Percentiles rank a stretch among this genome's conserved stretches.
Evolutionary conservation across 768 basidiomycete genomes (phyloP).

Genomic region (Xerocomus brunneocitrinus): DNA sequence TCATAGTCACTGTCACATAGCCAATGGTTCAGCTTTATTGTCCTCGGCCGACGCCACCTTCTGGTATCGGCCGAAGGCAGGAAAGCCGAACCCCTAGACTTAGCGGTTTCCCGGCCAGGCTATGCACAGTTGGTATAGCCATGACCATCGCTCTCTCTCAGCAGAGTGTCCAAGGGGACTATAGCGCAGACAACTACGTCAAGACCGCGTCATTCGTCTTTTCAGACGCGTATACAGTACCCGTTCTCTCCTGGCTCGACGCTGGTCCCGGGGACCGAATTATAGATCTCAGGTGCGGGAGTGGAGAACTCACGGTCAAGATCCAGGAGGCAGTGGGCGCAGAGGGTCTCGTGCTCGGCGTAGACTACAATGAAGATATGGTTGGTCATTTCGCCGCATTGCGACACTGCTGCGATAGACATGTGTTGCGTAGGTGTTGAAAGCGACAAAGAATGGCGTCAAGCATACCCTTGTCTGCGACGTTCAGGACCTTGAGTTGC

Average conservation of each 20-base stretch:
- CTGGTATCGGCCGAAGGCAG: constrained; percentile 19
- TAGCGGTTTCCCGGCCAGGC: not conserved
- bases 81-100: constrained; percentile 11
- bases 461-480: constrained; percentile 49
- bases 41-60: constrained; percentile 18
- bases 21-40: constrained; percentile 4
- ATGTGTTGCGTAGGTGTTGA: constrained; percentile 42
- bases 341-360: constrained; percentile 58
- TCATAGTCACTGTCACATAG: not conserved
- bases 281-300: constrained; percentile 79
- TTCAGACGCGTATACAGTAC: constrained; percentile 39
- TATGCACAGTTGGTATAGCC: not conserved
- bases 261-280: constrained; percentile 64
- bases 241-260: constrained; percentile 58
- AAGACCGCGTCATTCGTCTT: constrained; percentile 70
- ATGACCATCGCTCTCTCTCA: constrained; percentile 10
- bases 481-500: constrained; percentile 43
- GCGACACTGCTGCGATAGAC: not conserved
- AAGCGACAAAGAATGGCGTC: constrained; percentile 46
- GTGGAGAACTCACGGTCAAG: constrained; percentile 66
- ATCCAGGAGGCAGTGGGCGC: constrained; percentile 49
- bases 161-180: constrained; percentile 31
- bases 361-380: constrained; percentile 72
- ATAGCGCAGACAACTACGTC: constrained; percentile 60
- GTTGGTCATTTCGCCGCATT: constrained; percentile 35